Conservation (phyloP, 768 basidiomycete genomes). For the Boletales sp. region DNA sequence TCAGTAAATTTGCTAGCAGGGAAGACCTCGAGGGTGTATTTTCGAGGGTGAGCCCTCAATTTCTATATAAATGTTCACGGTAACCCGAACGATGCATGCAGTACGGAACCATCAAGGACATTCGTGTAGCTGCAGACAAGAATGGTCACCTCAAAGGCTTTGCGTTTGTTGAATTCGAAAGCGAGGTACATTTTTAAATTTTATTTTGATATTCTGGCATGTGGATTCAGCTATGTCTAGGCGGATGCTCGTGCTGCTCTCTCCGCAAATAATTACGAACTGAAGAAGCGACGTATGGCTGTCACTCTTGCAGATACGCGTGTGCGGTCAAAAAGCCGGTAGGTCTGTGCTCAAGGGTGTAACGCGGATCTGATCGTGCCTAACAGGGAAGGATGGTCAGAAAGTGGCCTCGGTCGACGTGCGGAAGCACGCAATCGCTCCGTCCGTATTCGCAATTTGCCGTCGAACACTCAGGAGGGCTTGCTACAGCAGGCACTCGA, state of each 20-base stretch:
- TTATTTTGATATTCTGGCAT: neutral
- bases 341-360: slow-evolving; percentile 7
- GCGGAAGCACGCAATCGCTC: slow-evolving; percentile 66
- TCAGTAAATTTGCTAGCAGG: slow-evolving; percentile 75
- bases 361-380: neutral
- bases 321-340: slow-evolving; percentile 53
- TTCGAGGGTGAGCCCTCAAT: slow-evolving; percentile 50
- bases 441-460: slow-evolving; percentile 73
- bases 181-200: slow-evolving; percentile 56
- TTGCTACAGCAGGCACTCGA: slow-evolving; percentile 87
- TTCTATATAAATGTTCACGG: neutral
- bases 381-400: slow-evolving; percentile 41
- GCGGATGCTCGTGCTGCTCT: slow-evolving; percentile 68
- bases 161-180: slow-evolving; percentile 89
- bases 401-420: slow-evolving; percentile 52
- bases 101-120: slow-evolving; percentile 81
- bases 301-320: slow-evolving; percentile 84
- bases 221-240: slow-evolving; percentile 36
- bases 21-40: slow-evolving; percentile 79
- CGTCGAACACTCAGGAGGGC: slow-evolving; percentile 80
- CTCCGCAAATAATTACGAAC: slow-evolving; percentile 78
- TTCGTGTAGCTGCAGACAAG: slow-evolving; percentile 74
- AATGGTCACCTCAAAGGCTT: slow-evolving; percentile 76
- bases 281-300: slow-evolving; percentile 86
- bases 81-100: slow-evolving; percentile 27